These are phyloP conservation scores for Xylariaceae sp. DNA, from an alignment of 2,329 filamentous ascomycete species.

Conservation along the genomic window DNA sequence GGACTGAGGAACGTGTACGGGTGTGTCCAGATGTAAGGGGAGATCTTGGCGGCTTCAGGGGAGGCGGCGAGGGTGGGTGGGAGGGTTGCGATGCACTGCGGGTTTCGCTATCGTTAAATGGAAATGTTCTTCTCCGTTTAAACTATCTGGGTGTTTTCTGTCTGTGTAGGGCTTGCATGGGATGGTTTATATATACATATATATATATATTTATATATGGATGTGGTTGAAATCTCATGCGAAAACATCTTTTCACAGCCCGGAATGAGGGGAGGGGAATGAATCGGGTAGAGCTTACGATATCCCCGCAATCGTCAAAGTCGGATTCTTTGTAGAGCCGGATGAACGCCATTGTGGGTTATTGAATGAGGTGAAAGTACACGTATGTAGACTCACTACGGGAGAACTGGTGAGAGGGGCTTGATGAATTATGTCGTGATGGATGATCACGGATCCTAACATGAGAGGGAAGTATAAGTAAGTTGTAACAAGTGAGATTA, in stretches of 20 bases:
- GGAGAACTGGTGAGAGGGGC: neutral
- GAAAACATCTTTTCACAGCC: too few relatives aligned
- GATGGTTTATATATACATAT: neutral
- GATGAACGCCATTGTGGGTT: constrained; percentile 40
- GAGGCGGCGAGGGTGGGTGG: constrained; percentile 38
- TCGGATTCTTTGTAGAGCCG: constrained; percentile 37
- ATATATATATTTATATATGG: too few relatives aligned
- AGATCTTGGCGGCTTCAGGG: constrained; percentile 32
- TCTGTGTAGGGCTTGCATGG: neutral
- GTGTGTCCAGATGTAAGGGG: constrained; percentile 48
- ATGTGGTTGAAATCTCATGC: neutral
- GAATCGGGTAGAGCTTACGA: constrained; percentile 29
- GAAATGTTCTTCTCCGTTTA: neutral
- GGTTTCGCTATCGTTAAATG: neutral
- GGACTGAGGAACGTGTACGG: constrained; percentile 44
- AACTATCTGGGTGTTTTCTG: neutral
- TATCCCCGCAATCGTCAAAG: constrained; percentile 38
- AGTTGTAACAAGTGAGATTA: too few relatives aligned
- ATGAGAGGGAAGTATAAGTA: neutral
- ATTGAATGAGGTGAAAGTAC: neutral
- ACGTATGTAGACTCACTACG: neutral
- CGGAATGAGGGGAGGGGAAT: neutral
- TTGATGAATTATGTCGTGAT: too few relatives aligned
- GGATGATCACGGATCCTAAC: neutral
- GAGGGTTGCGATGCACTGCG: constrained; percentile 45